phyloP scores from a whole-genome alignment of 2,329 filamentous ascomycete species.

The Trichoderma sp. region DNA sequence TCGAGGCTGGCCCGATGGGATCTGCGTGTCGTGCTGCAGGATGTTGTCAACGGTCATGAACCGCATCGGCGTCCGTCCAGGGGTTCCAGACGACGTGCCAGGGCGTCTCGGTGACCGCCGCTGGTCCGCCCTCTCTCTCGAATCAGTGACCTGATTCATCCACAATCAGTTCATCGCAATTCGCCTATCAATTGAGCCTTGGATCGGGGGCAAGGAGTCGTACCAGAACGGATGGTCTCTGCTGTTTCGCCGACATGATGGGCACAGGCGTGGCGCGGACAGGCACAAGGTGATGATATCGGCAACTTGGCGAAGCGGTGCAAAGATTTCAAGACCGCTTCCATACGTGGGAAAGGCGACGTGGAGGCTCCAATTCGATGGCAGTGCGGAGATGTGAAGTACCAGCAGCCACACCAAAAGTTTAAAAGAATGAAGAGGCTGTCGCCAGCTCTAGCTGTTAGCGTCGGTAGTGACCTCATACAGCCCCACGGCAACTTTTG shows the following conservation, averaged over 20 bases:
- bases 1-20: constrained; percentile 90
- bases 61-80: constrained; percentile 57
- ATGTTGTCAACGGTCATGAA: constrained; percentile 93
- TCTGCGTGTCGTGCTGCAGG: constrained; percentile 89
- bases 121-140: constrained; percentile 40
- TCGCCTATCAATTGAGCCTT: not conserved
- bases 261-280: not conserved
- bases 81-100: constrained; percentile 36
- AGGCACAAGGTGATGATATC: not conserved
- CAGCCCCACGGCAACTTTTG: constrained; percentile 30
- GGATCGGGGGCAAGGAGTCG: constrained; percentile 26
- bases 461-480: constrained; percentile 34
- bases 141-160: constrained; percentile 41
- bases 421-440: constrained; percentile 24
- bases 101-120: constrained; percentile 40
- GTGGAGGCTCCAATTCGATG: not conserved
- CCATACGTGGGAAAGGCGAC: not conserved
- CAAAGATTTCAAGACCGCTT: not conserved
- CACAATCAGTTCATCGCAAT: constrained; percentile 17
- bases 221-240: constrained; percentile 64
- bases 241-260: constrained; percentile 51
- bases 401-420: not conserved
- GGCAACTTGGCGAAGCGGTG: not conserved
- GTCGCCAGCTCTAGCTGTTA: constrained; percentile 29
- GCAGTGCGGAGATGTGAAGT: not conserved